Base-by-base conservation (phyloP, 495 filamentous ascomycete species). In the Parathielavia appendiculata region DNA sequence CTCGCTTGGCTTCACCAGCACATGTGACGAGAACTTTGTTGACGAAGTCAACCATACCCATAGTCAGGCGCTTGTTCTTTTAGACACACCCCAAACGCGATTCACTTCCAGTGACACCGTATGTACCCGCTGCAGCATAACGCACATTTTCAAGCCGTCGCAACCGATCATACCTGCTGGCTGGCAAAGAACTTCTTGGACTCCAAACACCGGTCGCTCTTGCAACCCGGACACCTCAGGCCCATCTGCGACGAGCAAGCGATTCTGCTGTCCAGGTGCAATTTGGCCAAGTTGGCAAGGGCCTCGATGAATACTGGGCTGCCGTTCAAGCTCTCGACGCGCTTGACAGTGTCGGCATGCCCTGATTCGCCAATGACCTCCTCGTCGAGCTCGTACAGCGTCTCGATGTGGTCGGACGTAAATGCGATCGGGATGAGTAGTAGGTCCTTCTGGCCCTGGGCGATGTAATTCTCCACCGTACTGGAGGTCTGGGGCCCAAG, bases 331-430 rank as follows among this genome's bases (percentile, higher is more conserved):
- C 89, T 95, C 75, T 97, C 95, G 12, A 86, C 88, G 9, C 95
- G 82, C 77, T 96, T 97, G 45, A 97, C 86, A 0, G 86, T 86
- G 36, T 86, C 81, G 0, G 81, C 73, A 60, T 90, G 83, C 26
- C 90, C 88, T 5, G 87, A 88, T 65, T 95, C 92, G 35, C 90
- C 86, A 66, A 97, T 97, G 38, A 99, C 89, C 71, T 99, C 95
- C 59, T 91, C 79, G 67, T 99, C 95, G 48, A 99, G 78, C 75
- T 99, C 95, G 69, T 87, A 96, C 2, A 99, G 79, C 2, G 95
- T 99, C 73, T 99, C 95, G 63, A 99, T 99, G 66, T 99, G 95
- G 65, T 99, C 95, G 51, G 89, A 93, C 1, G 95, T 99, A 67
- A 99, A 99, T 11, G 95, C 95, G 57, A 99, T 93, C 1, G 95